phyloP scores from a whole-genome alignment of 345 rosid species.

The Bruguiera parviflora region DNA sequence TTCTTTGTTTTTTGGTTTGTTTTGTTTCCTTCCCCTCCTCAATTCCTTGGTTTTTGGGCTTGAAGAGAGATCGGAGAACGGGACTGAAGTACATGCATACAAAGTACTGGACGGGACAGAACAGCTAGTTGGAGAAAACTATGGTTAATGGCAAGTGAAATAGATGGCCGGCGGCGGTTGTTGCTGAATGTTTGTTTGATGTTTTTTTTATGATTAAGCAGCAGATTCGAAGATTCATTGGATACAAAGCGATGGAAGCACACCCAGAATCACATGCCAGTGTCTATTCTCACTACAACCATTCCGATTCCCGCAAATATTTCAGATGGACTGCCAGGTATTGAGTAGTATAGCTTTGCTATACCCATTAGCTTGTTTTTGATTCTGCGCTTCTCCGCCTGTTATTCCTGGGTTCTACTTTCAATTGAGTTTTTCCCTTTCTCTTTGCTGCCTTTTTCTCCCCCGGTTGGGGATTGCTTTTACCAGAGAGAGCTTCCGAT shows the following conservation, averaged over 20 bases:
- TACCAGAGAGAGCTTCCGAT: conserved; percentile 58
- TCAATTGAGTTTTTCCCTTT: not conserved
- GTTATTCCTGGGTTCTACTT: not conserved
- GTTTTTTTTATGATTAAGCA: not conserved
- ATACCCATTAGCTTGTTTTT: no score
- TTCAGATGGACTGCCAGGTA: conserved; percentile 81
- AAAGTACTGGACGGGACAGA: no score
- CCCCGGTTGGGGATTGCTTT: not conserved
- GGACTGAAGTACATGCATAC: no score
- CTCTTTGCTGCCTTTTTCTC: not conserved
- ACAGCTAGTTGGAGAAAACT: no score
- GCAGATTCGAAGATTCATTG: not conserved
- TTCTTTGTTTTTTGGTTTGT: no score
- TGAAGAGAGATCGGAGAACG: no score
- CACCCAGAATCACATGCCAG: conserved; percentile 15
- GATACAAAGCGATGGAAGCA: not conserved
- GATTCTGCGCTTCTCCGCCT: not conserved
- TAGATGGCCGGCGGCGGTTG: no score
- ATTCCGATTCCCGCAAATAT: conserved; percentile 60
- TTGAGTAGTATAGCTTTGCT: no score
- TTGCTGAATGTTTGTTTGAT: no score
- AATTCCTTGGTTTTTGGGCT: no score
- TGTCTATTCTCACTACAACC: conserved; percentile 60
- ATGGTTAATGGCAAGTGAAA: no score
- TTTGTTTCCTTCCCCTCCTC: no score